These are phyloP conservation scores for Lenzites betulinus DNA, from an alignment of 768 basidiomycete species.

Conservation along the genomic window DNA sequence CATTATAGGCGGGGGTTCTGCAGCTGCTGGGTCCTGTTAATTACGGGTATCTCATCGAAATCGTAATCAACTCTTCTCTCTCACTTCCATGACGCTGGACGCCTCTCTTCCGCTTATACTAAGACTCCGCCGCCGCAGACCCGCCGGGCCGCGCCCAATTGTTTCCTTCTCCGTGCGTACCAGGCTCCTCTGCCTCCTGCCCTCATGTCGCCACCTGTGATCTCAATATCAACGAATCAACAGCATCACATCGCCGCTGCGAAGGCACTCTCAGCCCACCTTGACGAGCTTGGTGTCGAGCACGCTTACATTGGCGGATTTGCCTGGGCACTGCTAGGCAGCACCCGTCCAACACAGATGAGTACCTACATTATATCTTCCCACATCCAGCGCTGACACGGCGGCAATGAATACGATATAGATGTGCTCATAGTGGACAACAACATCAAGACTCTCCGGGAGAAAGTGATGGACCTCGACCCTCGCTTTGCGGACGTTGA, in stretches of 20 bases:
- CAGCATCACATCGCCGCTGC: slow-evolving; percentile 13
- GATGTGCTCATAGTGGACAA: slow-evolving; percentile 8
- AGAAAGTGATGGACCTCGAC: neutral
- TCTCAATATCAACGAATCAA: slow-evolving; percentile 2
- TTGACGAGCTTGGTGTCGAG: neutral
- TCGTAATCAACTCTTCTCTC: too few species aligned
- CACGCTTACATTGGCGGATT: slow-evolving; percentile 19
- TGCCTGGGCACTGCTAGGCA: slow-evolving; percentile 16
- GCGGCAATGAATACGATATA: neutral
- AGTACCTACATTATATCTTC: neutral
- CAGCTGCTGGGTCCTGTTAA: too few species aligned
- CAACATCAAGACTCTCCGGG: neutral
- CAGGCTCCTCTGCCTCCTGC: too few species aligned
- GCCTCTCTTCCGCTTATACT: too few species aligned
- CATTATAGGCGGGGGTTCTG: too few species aligned
- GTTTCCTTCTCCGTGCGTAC: too few species aligned
- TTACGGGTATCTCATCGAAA: too few species aligned
- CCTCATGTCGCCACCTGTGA: neutral
- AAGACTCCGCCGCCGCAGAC: too few species aligned
- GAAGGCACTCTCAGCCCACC: slow-evolving; percentile 2
- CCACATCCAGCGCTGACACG: too few species aligned
- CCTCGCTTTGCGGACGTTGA: slow-evolving; percentile 2
- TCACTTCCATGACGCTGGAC: too few species aligned
- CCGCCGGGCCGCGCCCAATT: too few species aligned
- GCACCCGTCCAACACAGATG: slow-evolving; percentile 11